phyloP scores from a whole-genome alignment of 2,329 filamentous ascomycete genomes.

The Byssochlamys sp. region DNA sequence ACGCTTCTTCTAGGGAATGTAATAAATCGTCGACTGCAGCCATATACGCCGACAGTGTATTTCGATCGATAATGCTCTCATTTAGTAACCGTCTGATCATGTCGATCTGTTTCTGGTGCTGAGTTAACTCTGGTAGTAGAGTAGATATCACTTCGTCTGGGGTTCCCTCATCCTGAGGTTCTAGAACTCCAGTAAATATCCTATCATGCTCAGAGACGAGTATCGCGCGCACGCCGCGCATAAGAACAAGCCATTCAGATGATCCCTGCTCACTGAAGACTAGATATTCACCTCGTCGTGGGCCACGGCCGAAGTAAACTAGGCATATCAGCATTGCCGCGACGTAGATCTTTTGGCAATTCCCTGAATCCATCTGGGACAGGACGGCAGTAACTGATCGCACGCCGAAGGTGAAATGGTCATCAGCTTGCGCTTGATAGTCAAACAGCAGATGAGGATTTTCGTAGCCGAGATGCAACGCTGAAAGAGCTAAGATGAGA shows the following conservation, averaged over 20 bases:
- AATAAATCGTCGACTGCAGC: not conserved
- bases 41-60: not conserved
- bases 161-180: slow-evolving; percentile 1
- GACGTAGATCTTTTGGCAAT: slow-evolving; percentile 25
- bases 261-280: slow-evolving; percentile 20
- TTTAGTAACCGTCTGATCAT: not conserved
- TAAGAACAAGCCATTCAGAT: slow-evolving; percentile 23
- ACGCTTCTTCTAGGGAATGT: not conserved
- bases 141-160: slow-evolving; percentile 3
- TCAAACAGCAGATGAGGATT: slow-evolving; percentile 9
- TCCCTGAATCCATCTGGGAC: slow-evolving; percentile 14
- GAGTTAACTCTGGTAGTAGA: slow-evolving; percentile 3
- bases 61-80: not conserved
- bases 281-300: slow-evolving; percentile 21
- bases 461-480: slow-evolving; percentile 18
- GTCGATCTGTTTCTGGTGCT: not conserved
- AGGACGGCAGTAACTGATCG: slow-evolving; percentile 22
- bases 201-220: slow-evolving; percentile 5
- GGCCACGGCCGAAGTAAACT: slow-evolving; percentile 24
- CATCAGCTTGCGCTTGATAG: slow-evolving; percentile 20
- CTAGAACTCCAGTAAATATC: slow-evolving; percentile 19
- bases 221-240: slow-evolving; percentile 22
- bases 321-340: slow-evolving; percentile 23
- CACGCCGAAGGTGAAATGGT: slow-evolving; percentile 26
- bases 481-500: slow-evolving; percentile 22